Evolutionary conservation across 2,329 filamentous ascomycete genomes (phyloP).

Genomic region (Fusarium luffae): DNA sequence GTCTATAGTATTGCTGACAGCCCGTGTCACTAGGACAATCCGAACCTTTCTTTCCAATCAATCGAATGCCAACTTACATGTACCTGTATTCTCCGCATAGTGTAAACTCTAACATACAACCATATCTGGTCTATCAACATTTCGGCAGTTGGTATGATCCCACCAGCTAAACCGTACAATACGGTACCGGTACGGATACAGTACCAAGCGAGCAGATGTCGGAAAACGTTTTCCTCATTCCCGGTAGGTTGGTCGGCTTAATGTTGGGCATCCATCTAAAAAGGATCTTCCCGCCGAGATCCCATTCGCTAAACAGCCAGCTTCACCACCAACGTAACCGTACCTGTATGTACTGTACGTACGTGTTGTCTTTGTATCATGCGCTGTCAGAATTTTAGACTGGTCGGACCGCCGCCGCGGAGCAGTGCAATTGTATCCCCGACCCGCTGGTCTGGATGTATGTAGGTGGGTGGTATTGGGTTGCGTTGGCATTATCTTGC

Average conservation of each 20-base stretch:
- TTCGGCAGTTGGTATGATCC: conserved; percentile 21
- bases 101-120: conserved; percentile 9
- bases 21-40: neutral
- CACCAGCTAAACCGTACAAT: neutral
- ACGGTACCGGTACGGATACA: neutral
- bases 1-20: neutral
- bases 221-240: conserved; percentile 25
- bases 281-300: conserved; percentile 18
- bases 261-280: conserved; percentile 33
- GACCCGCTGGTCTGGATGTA: conserved; percentile 16
- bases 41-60: neutral
- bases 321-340: conserved; percentile 1
- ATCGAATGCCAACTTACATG: neutral
- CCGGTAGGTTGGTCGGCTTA: conserved; percentile 32
- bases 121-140: conserved; percentile 19
- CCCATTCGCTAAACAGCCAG: conserved; percentile 26
- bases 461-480: neutral
- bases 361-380: conserved; percentile 20
- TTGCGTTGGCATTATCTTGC: conserved; percentile 26
- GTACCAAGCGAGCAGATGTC: neutral
- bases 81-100: conserved; percentile 1
- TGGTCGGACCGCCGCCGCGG: conserved; percentile 38
- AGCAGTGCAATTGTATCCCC: conserved; percentile 20
- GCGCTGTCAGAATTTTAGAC: conserved; percentile 29
- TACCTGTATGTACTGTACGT: conserved; percentile 3